Evolutionary conservation across 1,284 basidiomycete genomes (phyloP).

Genomic region (Rhodotorula sp.): DNA sequence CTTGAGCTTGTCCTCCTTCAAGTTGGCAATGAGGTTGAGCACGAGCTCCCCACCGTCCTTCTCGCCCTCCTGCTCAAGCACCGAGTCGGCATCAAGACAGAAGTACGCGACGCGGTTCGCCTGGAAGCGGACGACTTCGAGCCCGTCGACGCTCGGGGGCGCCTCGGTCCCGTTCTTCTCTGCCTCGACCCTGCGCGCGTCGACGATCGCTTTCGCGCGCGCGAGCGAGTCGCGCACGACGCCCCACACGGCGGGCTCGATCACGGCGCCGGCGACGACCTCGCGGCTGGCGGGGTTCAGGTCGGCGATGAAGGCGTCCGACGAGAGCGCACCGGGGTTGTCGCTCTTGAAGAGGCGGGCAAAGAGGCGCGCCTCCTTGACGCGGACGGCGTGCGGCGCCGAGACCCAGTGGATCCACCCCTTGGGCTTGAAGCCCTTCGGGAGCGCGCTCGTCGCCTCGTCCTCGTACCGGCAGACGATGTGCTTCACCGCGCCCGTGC

Average conservation of each 20-base stretch:
- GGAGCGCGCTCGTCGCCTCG: conserved; percentile 36
- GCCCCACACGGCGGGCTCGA: conserved; percentile 87
- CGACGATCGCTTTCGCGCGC: conserved; percentile 69
- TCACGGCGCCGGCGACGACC: conserved; percentile 73
- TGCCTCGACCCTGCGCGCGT: conserved; percentile 59
- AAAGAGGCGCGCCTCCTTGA: conserved; percentile 92
- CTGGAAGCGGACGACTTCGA: conserved; percentile 95
- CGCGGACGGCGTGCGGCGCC: conserved; percentile 78
- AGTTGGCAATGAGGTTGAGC: conserved; percentile 87
- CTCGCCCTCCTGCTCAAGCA: conserved; percentile 64
- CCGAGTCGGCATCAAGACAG: conserved; percentile 82
- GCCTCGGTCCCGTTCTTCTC: conserved; percentile 59
- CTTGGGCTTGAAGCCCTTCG: conserved; percentile 71
- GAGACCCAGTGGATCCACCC: conserved; percentile 99
- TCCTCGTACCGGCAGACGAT: conserved; percentile 77
- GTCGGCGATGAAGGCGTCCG: conserved; percentile 67
- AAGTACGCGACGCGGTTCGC: conserved; percentile 96
- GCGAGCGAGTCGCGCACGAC: conserved; percentile 70
- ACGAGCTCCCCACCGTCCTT: conserved; percentile 63
- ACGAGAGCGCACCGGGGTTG: conserved; percentile 71
- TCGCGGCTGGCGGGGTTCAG: conserved; percentile 79
- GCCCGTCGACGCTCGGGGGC: conserved; percentile 80
- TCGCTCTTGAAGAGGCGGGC: conserved; percentile 92
- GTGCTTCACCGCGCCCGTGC: conserved; percentile 72
- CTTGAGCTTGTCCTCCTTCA: conserved; percentile 77